Base-by-base conservation (phyloP, 179 eudicot genomes). In the Gypsophila paniculata region DNA sequence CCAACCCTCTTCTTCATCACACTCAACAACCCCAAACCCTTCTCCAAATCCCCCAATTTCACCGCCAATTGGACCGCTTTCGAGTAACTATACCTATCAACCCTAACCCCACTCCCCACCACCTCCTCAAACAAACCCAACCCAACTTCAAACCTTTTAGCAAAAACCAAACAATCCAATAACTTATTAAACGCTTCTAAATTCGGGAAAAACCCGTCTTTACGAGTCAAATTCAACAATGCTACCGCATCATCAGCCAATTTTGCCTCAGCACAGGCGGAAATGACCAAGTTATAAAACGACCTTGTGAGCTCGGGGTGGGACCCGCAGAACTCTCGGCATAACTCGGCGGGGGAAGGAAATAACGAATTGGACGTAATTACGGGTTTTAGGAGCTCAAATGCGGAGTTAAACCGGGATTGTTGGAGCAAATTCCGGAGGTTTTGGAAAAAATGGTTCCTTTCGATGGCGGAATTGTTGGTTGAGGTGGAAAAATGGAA, bases 51-150 rank as follows among this genome's bases (percentile, higher is more conserved):
- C 49, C 90, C 89, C 77, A 85, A 49, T 65, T 86, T 90, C 55
- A 88, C 91, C 3, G 91, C 88, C 6, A 86, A 82, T 32, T 90
- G 89, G 8, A 90, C 78, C 2, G 96, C 97, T 75, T 91, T 91
- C 7, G 84, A 85, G 52, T 80, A 86, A 4, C 82, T 79, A 51
- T 85, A 90, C 65, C 73, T 79, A 77, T 88, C 91, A 6, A 91
- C 72, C 75, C 79, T 68, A 73, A 88, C 17, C 0, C 90, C 89
- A 13, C 74, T 68, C 73, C 68, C 64, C 65, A 84, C 65, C 7
- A 71, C 85, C 72, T 86, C 82, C 58, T 60, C 23, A 70, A 91
- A 86, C 44, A 90, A 75, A 36, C 58, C 70, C 22, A 90, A 79
- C 1, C 38, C 83, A 73, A 53, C 76, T 10, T 51, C 54, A 67